Evolutionary conservation across 2,329 filamentous ascomycete species (phyloP).

Genomic region (Hymenoscyphus fructigenus): DNA sequence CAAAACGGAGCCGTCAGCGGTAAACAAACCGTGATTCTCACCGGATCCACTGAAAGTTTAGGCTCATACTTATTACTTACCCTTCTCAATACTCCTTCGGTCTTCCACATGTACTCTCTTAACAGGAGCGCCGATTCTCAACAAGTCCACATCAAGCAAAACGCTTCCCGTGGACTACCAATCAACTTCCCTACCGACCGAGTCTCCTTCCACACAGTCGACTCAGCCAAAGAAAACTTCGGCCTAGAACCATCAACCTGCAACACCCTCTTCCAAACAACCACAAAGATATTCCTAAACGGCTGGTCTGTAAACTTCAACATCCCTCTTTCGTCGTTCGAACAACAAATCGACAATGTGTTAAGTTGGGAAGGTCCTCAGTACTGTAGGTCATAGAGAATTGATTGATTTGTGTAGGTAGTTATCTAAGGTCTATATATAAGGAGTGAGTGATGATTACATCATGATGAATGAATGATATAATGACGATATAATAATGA

Average conservation of each 20-base stretch:
- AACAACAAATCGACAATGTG: conserved; percentile 37
- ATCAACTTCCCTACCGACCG: conserved; percentile 34
- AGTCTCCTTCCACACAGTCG: conserved; percentile 48
- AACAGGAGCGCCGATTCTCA: conserved; percentile 34
- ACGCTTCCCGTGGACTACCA: background rate
- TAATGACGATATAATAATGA: no score
- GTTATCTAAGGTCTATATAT: no score
- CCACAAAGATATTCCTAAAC: conserved; percentile 23
- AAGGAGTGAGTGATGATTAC: no score
- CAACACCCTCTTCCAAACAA: conserved; percentile 17
- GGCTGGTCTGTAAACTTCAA: conserved; percentile 42
- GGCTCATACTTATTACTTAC: conserved; percentile 48
- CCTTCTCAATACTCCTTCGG: conserved; percentile 33
- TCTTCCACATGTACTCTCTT: conserved; percentile 47
- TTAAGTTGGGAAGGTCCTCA: no score
- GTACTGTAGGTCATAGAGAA: no score
- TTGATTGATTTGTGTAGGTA: no score
- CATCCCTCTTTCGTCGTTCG: conserved; percentile 37
- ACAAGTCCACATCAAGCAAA: background rate
- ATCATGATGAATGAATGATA: no score
- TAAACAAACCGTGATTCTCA: conserved; percentile 37
- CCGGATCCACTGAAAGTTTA: conserved; percentile 49
- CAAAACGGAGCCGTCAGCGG: background rate
- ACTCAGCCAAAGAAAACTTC: conserved; percentile 47
- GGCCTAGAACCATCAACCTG: conserved; percentile 41